Evolutionary conservation across 2,329 filamentous ascomycete genomes (phyloP).

Genomic region (Arthrobotrys sphaeroides): DNA sequence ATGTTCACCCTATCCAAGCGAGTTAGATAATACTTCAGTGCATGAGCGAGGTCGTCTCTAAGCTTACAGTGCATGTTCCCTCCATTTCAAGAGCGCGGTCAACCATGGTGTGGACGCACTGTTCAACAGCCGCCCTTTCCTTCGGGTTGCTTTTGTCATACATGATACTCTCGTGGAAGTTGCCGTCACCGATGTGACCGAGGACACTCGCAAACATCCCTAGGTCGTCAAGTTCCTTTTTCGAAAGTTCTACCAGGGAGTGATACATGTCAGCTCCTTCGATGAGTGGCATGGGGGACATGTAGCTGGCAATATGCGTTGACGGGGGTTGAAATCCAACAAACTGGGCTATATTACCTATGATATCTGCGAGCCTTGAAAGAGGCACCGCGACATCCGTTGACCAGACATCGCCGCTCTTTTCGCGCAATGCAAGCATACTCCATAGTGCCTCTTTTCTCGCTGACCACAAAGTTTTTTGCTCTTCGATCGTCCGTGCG

Average conservation of each 20-base stretch:
- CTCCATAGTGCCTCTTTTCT: slow-evolving; percentile 86
- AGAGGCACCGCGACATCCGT: slow-evolving; percentile 87
- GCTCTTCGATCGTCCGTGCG: slow-evolving; percentile 74
- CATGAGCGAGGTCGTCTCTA: not conserved
- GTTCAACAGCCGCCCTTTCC: slow-evolving; percentile 79
- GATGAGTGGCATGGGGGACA: not conserved
- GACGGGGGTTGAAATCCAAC: slow-evolving; percentile 31
- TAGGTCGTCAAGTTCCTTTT: slow-evolving; percentile 86
- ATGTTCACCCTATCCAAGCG: slow-evolving; percentile 72
- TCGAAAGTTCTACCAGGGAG: slow-evolving; percentile 74
- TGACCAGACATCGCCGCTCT: slow-evolving; percentile 78
- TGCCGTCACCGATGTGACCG: slow-evolving; percentile 91
- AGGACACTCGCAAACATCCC: slow-evolving; percentile 87
- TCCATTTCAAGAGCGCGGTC: slow-evolving; percentile 92
- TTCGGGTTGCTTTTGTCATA: slow-evolving; percentile 76
- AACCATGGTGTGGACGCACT: slow-evolving; percentile 88
- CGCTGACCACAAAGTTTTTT: slow-evolving; percentile 81
- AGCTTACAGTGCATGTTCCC: slow-evolving; percentile 75
- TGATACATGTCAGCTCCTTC: slow-evolving; percentile 6
- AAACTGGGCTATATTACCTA: slow-evolving; percentile 62
- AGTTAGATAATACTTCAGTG: slow-evolving; percentile 15
- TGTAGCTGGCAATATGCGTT: slow-evolving; percentile 32
- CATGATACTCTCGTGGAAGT: slow-evolving; percentile 93
- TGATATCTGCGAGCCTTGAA: slow-evolving; percentile 75
- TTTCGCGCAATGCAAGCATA: slow-evolving; percentile 73